Conservation (phyloP, 352 stramenopile genomes). For the Peronospora belbahrii region DNA sequence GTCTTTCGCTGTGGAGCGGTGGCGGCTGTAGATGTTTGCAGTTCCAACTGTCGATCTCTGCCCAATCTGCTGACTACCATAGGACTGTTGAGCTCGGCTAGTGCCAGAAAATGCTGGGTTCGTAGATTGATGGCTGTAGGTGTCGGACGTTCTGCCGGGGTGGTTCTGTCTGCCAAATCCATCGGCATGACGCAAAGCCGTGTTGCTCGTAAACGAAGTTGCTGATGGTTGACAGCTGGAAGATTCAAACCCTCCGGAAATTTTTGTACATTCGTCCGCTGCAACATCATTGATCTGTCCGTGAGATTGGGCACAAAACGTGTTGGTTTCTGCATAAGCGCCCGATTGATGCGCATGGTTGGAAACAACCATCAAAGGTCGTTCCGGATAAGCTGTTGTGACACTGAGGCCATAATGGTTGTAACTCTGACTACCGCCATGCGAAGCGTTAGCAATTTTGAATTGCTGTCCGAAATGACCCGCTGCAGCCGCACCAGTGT, state of each 20-base stretch:
- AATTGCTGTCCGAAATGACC: constrained; percentile 15
- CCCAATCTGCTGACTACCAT: constrained; percentile 12
- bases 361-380: constrained; percentile 4
- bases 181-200: constrained; percentile 7
- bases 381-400: constrained; percentile 5
- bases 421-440: constrained; percentile 11
- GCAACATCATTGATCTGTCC: constrained; percentile 5
- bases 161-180: constrained; percentile 10
- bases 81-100: constrained; percentile 6
- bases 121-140: constrained; percentile 13
- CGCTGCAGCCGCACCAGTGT: neutral
- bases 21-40: constrained; percentile 12
- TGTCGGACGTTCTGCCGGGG: constrained; percentile 9
- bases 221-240: constrained; percentile 22
- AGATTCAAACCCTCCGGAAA: constrained; percentile 3
- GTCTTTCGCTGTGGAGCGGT: constrained; percentile 9
- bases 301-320: constrained; percentile 10
- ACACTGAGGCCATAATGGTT: constrained; percentile 10
- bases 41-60: constrained; percentile 11
- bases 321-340: constrained; percentile 4
- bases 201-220: constrained; percentile 15
- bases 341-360: constrained; percentile 7
- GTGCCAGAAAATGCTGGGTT: constrained; percentile 6
- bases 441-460: constrained; percentile 4
- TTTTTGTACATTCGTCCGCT: constrained; percentile 1